phyloP scores from a whole-genome alignment of 805 yeast species.

The Metschnikowia bowlesiae region DNA sequence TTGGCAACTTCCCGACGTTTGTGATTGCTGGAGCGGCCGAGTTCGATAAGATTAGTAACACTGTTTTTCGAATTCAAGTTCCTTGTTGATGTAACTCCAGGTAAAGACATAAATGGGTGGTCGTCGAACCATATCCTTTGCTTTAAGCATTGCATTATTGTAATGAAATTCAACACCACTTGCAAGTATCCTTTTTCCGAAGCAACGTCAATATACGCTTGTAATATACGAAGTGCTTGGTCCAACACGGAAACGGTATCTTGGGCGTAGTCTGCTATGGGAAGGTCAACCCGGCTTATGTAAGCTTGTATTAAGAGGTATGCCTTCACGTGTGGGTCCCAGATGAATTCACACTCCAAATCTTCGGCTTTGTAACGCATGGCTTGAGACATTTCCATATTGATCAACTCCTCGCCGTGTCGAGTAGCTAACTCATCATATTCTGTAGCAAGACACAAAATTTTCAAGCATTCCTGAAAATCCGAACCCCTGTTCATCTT shows the following conservation, averaged over 20 bases:
- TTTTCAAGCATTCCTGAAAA: slow-evolving; percentile 60
- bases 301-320: slow-evolving; percentile 69
- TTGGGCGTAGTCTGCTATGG: slow-evolving; percentile 92
- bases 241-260: slow-evolving; percentile 92
- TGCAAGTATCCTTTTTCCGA: slow-evolving; percentile 73
- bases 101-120: slow-evolving; percentile 55
- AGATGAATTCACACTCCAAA: slow-evolving; percentile 57
- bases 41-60: slow-evolving; percentile 28
- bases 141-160: slow-evolving; percentile 79
- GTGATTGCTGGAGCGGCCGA: slow-evolving; percentile 41
- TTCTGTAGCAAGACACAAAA: slow-evolving; percentile 64
- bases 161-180: slow-evolving; percentile 58
- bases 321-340: slow-evolving; percentile 86
- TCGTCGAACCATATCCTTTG: slow-evolving; percentile 87
- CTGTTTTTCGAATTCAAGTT: not conserved
- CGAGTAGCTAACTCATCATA: slow-evolving; percentile 86
- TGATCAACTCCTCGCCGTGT: slow-evolving; percentile 82
- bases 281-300: slow-evolving; percentile 68
- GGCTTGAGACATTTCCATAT: slow-evolving; percentile 49
- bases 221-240: slow-evolving; percentile 89
- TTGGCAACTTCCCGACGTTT: slow-evolving; percentile 33
- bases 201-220: slow-evolving; percentile 86
- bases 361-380: slow-evolving; percentile 60
- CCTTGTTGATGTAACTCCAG: slow-evolving; percentile 34
- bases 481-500: slow-evolving; percentile 14